phyloP scores from a whole-genome alignment of 495 filamentous ascomycete genomes.

The Thermochaetoides thermophila region DNA sequence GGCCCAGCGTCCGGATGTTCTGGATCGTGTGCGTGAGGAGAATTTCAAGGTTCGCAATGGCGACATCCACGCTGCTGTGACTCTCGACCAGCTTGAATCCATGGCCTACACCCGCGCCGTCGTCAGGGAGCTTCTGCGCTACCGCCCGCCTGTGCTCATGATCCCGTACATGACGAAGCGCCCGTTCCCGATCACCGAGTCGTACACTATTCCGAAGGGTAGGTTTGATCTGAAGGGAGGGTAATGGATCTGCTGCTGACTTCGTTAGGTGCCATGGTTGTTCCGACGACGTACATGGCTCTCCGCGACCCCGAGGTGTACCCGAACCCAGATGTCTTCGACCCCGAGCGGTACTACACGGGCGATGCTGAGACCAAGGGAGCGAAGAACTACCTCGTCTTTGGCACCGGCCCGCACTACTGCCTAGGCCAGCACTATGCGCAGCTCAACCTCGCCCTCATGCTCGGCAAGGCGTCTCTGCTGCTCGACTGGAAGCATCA shows the following conservation, averaged over 20 bases:
- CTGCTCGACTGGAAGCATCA: constrained; percentile 84
- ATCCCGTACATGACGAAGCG: constrained; percentile 94
- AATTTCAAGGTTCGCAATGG: constrained; percentile 68
- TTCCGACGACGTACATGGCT: constrained; percentile 79
- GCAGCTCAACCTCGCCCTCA: constrained; percentile 72
- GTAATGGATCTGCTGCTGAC: constrained; percentile 16
- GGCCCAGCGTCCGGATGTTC: constrained; percentile 82
- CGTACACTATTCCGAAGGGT: constrained; percentile 79
- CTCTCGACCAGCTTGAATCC: constrained; percentile 72
- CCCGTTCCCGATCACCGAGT: constrained; percentile 78
- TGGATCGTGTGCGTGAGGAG: constrained; percentile 86
- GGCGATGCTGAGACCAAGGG: constrained; percentile 78
- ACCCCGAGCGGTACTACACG: constrained; percentile 84
- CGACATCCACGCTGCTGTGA: constrained; percentile 52
- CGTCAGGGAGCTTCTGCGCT: constrained; percentile 85
- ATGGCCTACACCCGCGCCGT: constrained; percentile 86
- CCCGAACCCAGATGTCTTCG: constrained; percentile 71
- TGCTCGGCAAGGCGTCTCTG: constrained; percentile 90
- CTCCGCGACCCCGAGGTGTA: constrained; percentile 92
- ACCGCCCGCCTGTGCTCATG: constrained; percentile 96
- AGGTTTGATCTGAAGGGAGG: neutral
- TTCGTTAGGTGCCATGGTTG: constrained; percentile 65
- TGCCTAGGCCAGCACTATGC: constrained; percentile 93
- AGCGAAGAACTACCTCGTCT: constrained; percentile 93
- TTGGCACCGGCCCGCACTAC: constrained; percentile 93